A percentile compares a stretch with the other conserved stretches of the same genome.
These are phyloP conservation scores for Phytophthora foliorum DNA, from an alignment of 352 stramenopile genomes.

Conservation along the genomic window DNA sequence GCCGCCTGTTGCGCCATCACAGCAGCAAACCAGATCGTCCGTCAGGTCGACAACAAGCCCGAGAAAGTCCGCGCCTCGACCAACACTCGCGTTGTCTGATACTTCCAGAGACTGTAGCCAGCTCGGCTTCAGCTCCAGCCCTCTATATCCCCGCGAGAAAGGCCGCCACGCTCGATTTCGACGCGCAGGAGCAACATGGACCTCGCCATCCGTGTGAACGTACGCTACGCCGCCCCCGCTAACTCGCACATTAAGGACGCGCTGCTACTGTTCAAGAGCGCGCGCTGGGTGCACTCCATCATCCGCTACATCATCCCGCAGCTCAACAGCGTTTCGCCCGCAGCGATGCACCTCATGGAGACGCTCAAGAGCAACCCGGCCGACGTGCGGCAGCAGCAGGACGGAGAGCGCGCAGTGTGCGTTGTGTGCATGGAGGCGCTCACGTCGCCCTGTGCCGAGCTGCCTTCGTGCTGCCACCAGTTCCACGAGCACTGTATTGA, in stretches of 20 bases:
- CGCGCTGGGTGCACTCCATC: constrained; percentile 91
- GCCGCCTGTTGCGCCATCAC: constrained; percentile 29
- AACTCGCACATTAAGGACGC: constrained; percentile 92
- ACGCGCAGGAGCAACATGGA: constrained; percentile 57
- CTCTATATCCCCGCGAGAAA: constrained; percentile 27
- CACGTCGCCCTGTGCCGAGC: constrained; percentile 58
- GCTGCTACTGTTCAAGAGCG: constrained; percentile 88
- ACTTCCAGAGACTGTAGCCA: constrained; percentile 28
- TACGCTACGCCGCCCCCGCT: constrained; percentile 84
- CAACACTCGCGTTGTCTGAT: constrained; percentile 34
- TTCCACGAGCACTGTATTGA: constrained; percentile 88
- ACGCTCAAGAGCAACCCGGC: constrained; percentile 60
- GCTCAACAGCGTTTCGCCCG: constrained; percentile 85
- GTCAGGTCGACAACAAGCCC: constrained; percentile 15
- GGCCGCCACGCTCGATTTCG: constrained; percentile 29
- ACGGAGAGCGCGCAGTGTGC: constrained; percentile 51
- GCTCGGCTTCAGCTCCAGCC: constrained; percentile 5
- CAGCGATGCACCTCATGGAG: constrained; percentile 67
- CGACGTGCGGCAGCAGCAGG: constrained; percentile 27
- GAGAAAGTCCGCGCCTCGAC: constrained; percentile 36
- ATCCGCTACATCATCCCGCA: constrained; percentile 92
- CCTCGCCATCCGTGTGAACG: constrained; percentile 90
- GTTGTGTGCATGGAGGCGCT: constrained; percentile 90
- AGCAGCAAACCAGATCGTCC: constrained; percentile 5
- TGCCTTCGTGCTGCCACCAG: constrained; percentile 80